A percentile compares a stretch with the other conserved stretches of the same genome.
phyloP scores from a whole-genome alignment of 2,329 filamentous ascomycete genomes.

The Clarireedia homoeocarpa region DNA sequence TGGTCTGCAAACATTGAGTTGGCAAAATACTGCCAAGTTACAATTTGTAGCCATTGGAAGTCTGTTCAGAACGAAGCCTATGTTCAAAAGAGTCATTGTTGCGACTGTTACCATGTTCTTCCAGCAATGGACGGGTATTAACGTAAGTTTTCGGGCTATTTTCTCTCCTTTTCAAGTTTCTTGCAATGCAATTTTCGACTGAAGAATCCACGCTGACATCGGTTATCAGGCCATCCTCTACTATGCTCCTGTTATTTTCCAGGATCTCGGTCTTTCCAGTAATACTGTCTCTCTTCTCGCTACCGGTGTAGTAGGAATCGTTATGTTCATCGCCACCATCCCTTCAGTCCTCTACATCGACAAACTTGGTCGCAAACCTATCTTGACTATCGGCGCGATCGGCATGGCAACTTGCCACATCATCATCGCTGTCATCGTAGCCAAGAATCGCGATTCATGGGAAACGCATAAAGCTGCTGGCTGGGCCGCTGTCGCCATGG shows the following conservation, averaged over 20 bases:
- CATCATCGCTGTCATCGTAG: constrained; percentile 38
- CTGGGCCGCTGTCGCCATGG: constrained; percentile 59
- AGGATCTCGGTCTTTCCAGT: constrained; percentile 35
- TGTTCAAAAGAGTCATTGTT: constrained; percentile 59
- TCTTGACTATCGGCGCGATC: constrained; percentile 55
- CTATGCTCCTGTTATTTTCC: constrained; percentile 43
- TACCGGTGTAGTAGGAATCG: constrained; percentile 64
- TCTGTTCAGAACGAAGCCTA: constrained; percentile 56
- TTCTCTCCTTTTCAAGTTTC: background rate
- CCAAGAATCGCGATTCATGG: constrained; percentile 54
- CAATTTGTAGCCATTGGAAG: constrained; percentile 61
- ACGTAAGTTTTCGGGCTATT: constrained; percentile 25
- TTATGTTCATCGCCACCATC: constrained; percentile 61
- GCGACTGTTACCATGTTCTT: constrained; percentile 57
- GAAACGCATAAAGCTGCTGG: constrained; percentile 49
- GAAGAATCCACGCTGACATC: background rate
- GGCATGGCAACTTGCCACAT: constrained; percentile 51
- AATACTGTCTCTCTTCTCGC: constrained; percentile 52
- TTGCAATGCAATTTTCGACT: background rate
- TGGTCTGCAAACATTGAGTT: constrained; percentile 49
- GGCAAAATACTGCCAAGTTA: constrained; percentile 57
- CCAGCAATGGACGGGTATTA: constrained; percentile 43
- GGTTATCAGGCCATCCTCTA: constrained; percentile 20
- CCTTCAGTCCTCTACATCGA: constrained; percentile 61
- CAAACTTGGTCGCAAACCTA: constrained; percentile 53